These are phyloP conservation scores for Sisymbrium altissimum DNA, from an alignment of 345 rosid species.

Conservation along the genomic window DNA sequence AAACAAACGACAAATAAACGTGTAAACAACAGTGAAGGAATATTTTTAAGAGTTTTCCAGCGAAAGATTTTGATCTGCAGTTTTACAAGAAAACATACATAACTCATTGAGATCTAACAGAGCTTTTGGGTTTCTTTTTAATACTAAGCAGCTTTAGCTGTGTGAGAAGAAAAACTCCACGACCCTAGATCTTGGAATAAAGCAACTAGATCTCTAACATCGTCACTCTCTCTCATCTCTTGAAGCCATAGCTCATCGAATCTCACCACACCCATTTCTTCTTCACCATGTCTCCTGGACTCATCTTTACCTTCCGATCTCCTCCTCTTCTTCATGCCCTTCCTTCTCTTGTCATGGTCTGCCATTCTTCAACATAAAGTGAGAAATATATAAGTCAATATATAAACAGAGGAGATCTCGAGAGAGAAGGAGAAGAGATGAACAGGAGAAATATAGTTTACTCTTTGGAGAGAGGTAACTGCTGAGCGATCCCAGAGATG, in stretches of 20 bases:
- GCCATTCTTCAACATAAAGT: constrained; percentile 38
- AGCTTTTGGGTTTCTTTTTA: neutral
- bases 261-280: constrained; percentile 28
- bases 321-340: constrained; percentile 42
- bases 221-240: constrained; percentile 22
- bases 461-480: constrained; percentile 42
- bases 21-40: neutral
- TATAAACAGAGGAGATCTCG: neutral
- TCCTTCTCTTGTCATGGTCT: constrained; percentile 57
- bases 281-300: constrained; percentile 20
- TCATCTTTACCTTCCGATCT: constrained; percentile 31
- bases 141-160: constrained; percentile 47
- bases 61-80: constrained; percentile 14
- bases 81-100: neutral
- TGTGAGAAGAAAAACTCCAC: constrained; percentile 25
- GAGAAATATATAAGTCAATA: neutral
- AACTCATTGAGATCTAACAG: neutral
- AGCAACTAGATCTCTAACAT: constrained; percentile 37
- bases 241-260: constrained; percentile 12
- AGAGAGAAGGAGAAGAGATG: neutral
- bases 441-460: constrained; percentile 11
- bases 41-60: neutral
- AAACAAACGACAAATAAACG: constrained; percentile 20
- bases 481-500: constrained; percentile 40
- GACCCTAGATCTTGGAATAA: constrained; percentile 38